Base-by-base conservation (phyloP, 345 rosid species). In the Arabis alpina region DNA sequence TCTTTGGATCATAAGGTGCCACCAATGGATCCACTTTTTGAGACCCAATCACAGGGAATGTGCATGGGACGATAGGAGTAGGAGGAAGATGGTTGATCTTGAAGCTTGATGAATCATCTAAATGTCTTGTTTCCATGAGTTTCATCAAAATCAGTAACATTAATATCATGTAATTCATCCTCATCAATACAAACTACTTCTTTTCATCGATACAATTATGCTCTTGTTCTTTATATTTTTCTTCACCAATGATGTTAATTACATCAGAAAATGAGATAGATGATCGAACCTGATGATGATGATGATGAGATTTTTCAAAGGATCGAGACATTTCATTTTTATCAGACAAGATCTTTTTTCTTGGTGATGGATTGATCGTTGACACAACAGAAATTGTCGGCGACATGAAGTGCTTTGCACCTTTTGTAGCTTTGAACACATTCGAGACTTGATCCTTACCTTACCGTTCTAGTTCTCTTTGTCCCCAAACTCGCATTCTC, bases 361-460 rank as follows among this genome's bases (percentile, higher is more conserved):
- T 88, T 6, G 96, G 93, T 0, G 96, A 88, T 42, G 93, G 68
- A 61, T 73, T 78, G 75, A 88, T 69, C 82, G 87, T 90, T 2
- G 97, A 90, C 54, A 84, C 88, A 0, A 97, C 93, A 50, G 93
- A 88, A 49, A 88, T 87, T 5, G 95, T 93, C 2, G 93, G 96
- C 19, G 96, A 87, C 98, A 87, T 93, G 80, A 92, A 92, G 74
- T 87, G 79, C 84, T 83, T 90, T 12, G 82, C 50, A 51, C 82
- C 71, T 68, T 77, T 92, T 6, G 78, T 68, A n/a, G 79, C 83
- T 54, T 76, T 82, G 6, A 53, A 70, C 7, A 76, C 54, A 67
- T 80, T 83, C 9, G 61, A 24, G 68, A 57, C 50, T 11, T 44
- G 80, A 44, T 69, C 71, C 19, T 54, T 65, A 1, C 71, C 19